Evolutionary conservation across 2,329 filamentous ascomycete species (phyloP).

Genomic region (Colletotrichum sp.): DNA sequence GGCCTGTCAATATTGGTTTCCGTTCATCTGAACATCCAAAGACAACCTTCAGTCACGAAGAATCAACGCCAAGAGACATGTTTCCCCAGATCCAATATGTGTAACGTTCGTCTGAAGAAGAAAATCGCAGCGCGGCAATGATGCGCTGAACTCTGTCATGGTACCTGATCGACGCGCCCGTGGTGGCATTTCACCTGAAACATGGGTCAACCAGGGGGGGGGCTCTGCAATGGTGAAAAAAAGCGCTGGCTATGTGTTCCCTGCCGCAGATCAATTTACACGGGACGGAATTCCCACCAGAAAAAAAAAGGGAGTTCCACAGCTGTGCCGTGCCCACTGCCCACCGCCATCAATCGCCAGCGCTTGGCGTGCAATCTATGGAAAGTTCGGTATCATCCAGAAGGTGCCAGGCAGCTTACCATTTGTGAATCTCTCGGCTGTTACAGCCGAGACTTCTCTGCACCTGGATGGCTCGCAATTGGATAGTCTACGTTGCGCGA

Average conservation of each 20-base stretch:
- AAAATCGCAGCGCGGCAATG: background rate
- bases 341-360: background rate
- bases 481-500: background rate
- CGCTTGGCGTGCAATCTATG: background rate
- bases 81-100: background rate
- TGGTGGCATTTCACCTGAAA: conserved; percentile 15
- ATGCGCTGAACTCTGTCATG: conserved; percentile 5
- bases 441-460: background rate
- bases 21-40: background rate
- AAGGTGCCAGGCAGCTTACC: background rate
- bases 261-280: conserved; percentile 14
- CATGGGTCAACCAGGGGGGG: background rate
- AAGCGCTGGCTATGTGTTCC: background rate
- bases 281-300: conserved; percentile 4
- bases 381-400: background rate
- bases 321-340: background rate
- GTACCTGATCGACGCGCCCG: conserved; percentile 16
- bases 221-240: background rate
- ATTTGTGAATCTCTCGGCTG: background rate
- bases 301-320: background rate
- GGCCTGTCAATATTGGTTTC: background rate
- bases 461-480: background rate
- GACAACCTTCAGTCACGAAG: background rate
- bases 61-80: background rate
- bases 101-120: background rate